These are phyloP conservation scores for Xylaria venustula DNA, from an alignment of 495 filamentous ascomycete genomes.

Conservation along the genomic window DNA sequence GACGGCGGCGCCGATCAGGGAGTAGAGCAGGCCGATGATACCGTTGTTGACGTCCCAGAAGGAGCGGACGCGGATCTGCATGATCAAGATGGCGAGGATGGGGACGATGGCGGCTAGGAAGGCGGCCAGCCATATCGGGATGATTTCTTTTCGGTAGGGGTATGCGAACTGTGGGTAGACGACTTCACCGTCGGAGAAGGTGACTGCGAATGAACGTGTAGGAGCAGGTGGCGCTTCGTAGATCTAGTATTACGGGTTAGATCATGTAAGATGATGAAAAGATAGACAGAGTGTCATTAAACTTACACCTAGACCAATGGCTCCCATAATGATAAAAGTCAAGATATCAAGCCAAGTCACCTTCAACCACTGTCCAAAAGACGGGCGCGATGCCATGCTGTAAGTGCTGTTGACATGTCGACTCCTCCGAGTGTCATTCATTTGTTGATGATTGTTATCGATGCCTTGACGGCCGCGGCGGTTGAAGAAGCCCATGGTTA, in stretches of 20 bases:
- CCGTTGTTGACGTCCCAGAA: slow-evolving; percentile 70
- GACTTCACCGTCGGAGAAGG: slow-evolving; percentile 56
- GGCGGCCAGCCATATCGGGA: slow-evolving; percentile 60
- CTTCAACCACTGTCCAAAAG: slow-evolving; percentile 57
- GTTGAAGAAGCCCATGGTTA: slow-evolving; percentile 29
- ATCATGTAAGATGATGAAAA: neutral
- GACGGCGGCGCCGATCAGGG: slow-evolving; percentile 55
- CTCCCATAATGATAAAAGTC: slow-evolving; percentile 56
- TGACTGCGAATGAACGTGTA: slow-evolving; percentile 56
- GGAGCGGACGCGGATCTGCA: slow-evolving; percentile 59
- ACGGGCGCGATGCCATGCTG: slow-evolving; percentile 41
- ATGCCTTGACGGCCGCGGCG: slow-evolving; percentile 19
- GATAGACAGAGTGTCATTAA: neutral
- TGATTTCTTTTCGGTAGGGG: slow-evolving; percentile 59
- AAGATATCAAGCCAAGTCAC: slow-evolving; percentile 58
- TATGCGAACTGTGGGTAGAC: slow-evolving; percentile 63
- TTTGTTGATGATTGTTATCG: neutral
- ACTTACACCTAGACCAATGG: slow-evolving; percentile 56
- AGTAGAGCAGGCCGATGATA: slow-evolving; percentile 58
- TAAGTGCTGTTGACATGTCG: slow-evolving; percentile 24
- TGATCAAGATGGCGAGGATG: slow-evolving; percentile 54
- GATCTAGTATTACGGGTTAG: slow-evolving; percentile 41
- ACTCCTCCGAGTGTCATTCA: slow-evolving; percentile 10
- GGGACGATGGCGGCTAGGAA: slow-evolving; percentile 55
- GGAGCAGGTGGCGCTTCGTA: slow-evolving; percentile 57